Conservation (phyloP, 306 rosid genomes). For the Ammopiptanthus mongolicus region DNA sequence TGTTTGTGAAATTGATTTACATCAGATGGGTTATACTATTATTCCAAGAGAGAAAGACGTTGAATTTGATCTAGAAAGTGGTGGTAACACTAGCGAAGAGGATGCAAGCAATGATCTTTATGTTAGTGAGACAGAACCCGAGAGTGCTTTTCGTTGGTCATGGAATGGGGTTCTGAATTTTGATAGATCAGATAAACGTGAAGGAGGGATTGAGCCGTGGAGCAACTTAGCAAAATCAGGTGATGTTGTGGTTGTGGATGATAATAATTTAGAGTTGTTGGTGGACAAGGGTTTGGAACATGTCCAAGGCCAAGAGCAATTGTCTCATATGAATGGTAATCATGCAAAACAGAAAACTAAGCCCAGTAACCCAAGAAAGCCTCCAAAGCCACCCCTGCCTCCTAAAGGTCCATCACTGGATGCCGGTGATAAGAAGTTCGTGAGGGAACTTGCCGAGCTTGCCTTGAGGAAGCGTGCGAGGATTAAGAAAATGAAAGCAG, state of each 20-base stretch:
- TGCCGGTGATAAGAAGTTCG: slow-evolving; percentile 60
- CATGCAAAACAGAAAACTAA: slow-evolving; percentile 24
- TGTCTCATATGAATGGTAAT: slow-evolving; percentile 6
- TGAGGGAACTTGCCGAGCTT: slow-evolving; percentile 54
- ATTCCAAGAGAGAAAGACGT: slow-evolving; percentile 32
- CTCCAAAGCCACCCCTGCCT: slow-evolving; percentile 70
- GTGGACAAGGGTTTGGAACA: slow-evolving; percentile 34
- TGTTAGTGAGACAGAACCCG: slow-evolving; percentile 32
- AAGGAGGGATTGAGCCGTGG: slow-evolving; percentile 36
- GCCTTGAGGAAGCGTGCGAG: slow-evolving; percentile 65
- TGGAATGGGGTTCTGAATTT: slow-evolving; percentile 38
- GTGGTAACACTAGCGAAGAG: slow-evolving; percentile 54
- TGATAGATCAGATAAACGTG: slow-evolving; percentile 44
- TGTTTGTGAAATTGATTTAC: slow-evolving; percentile 25
- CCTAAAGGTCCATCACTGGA: slow-evolving; percentile 64
- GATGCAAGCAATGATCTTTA: slow-evolving; percentile 42
- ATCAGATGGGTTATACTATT: slow-evolving; percentile 31
- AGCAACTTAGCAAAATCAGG: slow-evolving; percentile 32
- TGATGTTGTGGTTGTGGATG: slow-evolving; percentile 19
- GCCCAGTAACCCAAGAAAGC: slow-evolving; percentile 39
- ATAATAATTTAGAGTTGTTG: slow-evolving; percentile 32
- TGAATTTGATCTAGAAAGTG: slow-evolving; percentile 54
- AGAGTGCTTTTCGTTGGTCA: slow-evolving; percentile 32
- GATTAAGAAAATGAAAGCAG: slow-evolving; percentile 50
- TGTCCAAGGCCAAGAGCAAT: slow-evolving; percentile 6